phyloP scores from a whole-genome alignment of 805 yeast species.

The Komagataella mondaviorum region DNA sequence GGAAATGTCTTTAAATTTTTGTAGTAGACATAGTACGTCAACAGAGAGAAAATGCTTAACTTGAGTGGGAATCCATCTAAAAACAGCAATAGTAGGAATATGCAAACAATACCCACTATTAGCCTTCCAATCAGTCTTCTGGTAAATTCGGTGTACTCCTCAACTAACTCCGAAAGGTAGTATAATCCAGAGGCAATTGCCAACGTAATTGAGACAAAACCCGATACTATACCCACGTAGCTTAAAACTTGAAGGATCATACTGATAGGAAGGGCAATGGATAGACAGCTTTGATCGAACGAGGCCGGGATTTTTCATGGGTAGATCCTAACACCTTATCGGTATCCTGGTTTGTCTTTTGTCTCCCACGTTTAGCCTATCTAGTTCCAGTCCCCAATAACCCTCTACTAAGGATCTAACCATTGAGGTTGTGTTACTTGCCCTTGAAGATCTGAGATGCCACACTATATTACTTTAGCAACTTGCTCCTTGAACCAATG shows the following conservation, averaged over 20 bases:
- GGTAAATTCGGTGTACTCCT: conserved; percentile 84
- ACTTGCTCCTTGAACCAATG: conserved; percentile 96
- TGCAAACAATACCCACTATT: conserved; percentile 46
- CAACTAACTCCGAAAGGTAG: conserved; percentile 84
- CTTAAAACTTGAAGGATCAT: conserved; percentile 53
- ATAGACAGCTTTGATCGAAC: not conserved
- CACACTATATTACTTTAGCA: conserved; percentile 77
- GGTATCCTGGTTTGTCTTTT: not conserved
- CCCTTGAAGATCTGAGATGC: conserved; percentile 33
- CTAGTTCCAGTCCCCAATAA: not conserved
- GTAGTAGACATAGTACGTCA: conserved; percentile 58
- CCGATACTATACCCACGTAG: conserved; percentile 43
- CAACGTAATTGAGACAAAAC: conserved; percentile 46
- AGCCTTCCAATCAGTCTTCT: conserved; percentile 49
- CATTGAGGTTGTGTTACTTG: not conserved
- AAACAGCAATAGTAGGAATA: conserved; percentile 43
- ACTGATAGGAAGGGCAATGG: not conserved
- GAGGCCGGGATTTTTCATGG: not conserved
- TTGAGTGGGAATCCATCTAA: conserved; percentile 73
- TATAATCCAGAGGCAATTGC: conserved; percentile 81
- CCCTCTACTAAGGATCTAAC: not conserved
- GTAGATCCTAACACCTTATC: not conserved
- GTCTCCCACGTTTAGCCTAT: not conserved
- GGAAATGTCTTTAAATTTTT: conserved; percentile 79
- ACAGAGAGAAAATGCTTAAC: conserved; percentile 52